A percentile compares a stretch with the other conserved stretches of the same genome.
Evolutionary conservation across 2,329 filamentous ascomycete species (phyloP).

Genomic region (Aschersonia sp.): DNA sequence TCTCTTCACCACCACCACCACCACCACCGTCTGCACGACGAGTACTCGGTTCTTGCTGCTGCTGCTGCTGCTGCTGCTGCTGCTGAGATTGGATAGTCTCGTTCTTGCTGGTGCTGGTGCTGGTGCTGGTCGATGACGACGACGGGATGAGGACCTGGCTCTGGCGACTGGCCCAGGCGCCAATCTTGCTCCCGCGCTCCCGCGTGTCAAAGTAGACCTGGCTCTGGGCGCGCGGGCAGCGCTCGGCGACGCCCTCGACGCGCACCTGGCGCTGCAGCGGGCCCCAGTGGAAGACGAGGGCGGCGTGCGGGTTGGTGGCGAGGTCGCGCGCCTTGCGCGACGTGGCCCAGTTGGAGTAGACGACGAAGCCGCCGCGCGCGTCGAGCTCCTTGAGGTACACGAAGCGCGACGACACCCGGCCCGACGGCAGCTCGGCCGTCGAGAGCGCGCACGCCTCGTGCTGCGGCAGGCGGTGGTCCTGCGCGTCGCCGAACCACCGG

Average conservation of each 20-base stretch:
- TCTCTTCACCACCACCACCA: not conserved
- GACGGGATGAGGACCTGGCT: conserved; percentile 53
- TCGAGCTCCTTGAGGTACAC: conserved; percentile 97
- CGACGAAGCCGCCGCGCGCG: conserved; percentile 56
- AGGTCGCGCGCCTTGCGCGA: conserved; percentile 56
- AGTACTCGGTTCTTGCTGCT: too few species aligned
- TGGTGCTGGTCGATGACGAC: too few species aligned
- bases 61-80: too few species aligned
- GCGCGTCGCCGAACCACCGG: conserved; percentile 70
- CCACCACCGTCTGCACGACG: too few species aligned
- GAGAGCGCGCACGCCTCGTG: conserved; percentile 83
- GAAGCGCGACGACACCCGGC: conserved; percentile 68
- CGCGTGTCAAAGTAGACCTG: conserved; percentile 51
- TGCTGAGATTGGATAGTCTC: too few species aligned
- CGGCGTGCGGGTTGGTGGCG: conserved; percentile 58
- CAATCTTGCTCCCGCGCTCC: conserved; percentile 69
- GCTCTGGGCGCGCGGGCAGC: conserved; percentile 56
- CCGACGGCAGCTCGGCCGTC: conserved; percentile 70
- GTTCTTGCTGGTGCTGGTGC: too few species aligned
- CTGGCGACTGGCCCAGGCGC: conserved; percentile 89
- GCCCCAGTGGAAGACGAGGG: conserved; percentile 84
- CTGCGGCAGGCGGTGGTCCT: conserved; percentile 44
- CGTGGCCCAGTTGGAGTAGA: conserved; percentile 88
- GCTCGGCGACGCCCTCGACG: conserved; percentile 63
- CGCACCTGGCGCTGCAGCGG: conserved; percentile 77